A percentile compares a stretch with the other conserved stretches of the same genome.
Conservation (phyloP, 1,284 basidiomycete species). For the Flammula alnicola region DNA sequence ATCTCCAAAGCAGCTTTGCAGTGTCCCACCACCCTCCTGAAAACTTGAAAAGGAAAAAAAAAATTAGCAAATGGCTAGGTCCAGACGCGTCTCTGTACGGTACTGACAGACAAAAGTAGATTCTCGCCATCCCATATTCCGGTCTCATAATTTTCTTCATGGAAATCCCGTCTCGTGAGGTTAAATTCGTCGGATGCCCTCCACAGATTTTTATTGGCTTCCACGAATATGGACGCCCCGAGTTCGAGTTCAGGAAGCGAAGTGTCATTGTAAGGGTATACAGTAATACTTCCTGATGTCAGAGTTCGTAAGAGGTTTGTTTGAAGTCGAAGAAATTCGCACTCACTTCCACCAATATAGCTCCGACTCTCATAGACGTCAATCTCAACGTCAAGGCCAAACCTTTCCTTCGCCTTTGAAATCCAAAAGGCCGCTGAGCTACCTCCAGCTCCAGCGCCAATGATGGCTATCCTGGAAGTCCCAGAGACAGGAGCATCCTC, state of each 20-base stretch:
- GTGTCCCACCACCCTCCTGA: constrained; percentile 73
- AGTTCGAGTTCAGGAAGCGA: constrained; percentile 73
- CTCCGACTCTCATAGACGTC: constrained; percentile 82
- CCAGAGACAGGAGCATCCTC: constrained; percentile 22
- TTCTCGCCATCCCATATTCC: constrained; percentile 87
- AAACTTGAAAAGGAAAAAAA: constrained; percentile 44
- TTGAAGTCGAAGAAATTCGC: constrained; percentile 7
- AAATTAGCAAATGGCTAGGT: constrained; percentile 1
- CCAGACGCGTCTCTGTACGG: neutral
- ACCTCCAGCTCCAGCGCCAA: constrained; percentile 89
- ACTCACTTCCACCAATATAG: constrained; percentile 86
- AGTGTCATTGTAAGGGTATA: constrained; percentile 77
- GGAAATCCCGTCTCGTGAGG: constrained; percentile 61
- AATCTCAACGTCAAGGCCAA: constrained; percentile 70
- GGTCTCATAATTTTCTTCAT: constrained; percentile 53
- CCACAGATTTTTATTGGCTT: constrained; percentile 82
- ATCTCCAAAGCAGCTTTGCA: constrained; percentile 77
- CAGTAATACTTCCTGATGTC: constrained; percentile 69
- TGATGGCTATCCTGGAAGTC: constrained; percentile 69
- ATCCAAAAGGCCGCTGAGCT: constrained; percentile 90
- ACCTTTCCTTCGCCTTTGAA: constrained; percentile 70
- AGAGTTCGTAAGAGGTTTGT: constrained; percentile 8
- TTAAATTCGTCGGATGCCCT: constrained; percentile 83
- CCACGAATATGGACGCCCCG: constrained; percentile 89
- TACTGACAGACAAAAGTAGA: constrained; percentile 68